Evolutionary conservation across 306 rosid species (phyloP).

Genomic region (Gastrolobium bilobum): DNA sequence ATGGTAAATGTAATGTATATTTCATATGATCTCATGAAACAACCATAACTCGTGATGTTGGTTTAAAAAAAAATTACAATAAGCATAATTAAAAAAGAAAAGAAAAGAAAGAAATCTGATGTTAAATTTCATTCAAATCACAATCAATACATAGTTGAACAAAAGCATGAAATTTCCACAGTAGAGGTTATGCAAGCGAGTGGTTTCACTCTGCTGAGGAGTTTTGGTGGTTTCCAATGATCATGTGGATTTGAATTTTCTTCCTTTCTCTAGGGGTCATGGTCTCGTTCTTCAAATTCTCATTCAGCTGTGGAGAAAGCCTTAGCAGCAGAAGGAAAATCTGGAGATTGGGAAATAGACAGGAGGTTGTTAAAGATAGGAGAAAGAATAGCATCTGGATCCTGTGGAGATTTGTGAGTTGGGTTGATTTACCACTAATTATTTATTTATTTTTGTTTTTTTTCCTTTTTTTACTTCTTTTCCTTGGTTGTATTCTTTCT

Average conservation of each 20-base stretch:
- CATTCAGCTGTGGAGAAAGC: slow-evolving; percentile 72
- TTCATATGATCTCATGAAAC: not conserved
- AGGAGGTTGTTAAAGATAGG: slow-evolving; percentile 86
- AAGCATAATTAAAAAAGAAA: not conserved
- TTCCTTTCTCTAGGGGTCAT: slow-evolving; percentile 77
- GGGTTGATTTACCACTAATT: slow-evolving; percentile 41
- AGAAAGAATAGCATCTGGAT: slow-evolving; percentile 94
- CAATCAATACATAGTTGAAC: not conserved
- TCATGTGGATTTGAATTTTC: not conserved
- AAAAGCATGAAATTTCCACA: not conserved
- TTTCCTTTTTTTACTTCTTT: not conserved
- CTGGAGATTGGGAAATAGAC: slow-evolving; percentile 95
- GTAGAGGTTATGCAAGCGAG: not conserved
- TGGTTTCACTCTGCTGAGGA: not conserved
- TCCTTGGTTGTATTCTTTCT: slow-evolving; percentile 12
- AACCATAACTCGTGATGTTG: not conserved
- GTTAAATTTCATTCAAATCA: not conserved
- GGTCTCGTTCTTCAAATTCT: slow-evolving; percentile 84
- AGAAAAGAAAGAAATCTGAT: not conserved
- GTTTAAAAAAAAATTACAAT: not conserved
- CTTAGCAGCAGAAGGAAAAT: slow-evolving; percentile 61
- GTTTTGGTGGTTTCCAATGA: not conserved
- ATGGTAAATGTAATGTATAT: slow-evolving; percentile 6
- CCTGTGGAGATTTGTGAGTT: slow-evolving; percentile 98
- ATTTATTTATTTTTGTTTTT: not conserved